These are phyloP conservation scores for Dactylonectria estremocensis DNA, from an alignment of 2,329 filamentous ascomycete genomes.

Conservation along the genomic window DNA sequence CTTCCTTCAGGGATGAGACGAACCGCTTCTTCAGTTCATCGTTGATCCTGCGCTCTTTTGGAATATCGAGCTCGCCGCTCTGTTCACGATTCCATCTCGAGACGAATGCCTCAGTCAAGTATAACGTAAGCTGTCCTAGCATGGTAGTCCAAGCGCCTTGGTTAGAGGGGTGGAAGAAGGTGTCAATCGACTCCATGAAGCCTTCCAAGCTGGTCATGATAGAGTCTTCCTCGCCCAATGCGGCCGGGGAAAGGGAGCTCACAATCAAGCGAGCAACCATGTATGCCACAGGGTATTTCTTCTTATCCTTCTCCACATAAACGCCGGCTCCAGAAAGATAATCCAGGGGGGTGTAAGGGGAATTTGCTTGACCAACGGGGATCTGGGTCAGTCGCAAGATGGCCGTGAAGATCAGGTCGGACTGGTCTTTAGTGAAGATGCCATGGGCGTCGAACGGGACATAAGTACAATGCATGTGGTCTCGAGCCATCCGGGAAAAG, in stretches of 20 bases:
- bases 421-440: slow-evolving; percentile 93
- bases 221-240: slow-evolving; percentile 82
- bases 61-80: slow-evolving; percentile 91
- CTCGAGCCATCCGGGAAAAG: slow-evolving; percentile 87
- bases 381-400: slow-evolving; percentile 93
- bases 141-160: slow-evolving; percentile 93
- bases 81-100: slow-evolving; percentile 98
- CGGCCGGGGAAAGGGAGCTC: slow-evolving; percentile 90
- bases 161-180: slow-evolving; percentile 99
- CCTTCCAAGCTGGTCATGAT: slow-evolving; percentile 90
- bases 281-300: slow-evolving; percentile 93
- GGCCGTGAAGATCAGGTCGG: slow-evolving; percentile 92
- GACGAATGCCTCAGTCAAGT: slow-evolving; percentile 95
- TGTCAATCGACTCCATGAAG: slow-evolving; percentile 94
- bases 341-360: slow-evolving; percentile 90
- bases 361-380: slow-evolving; percentile 94
- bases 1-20: slow-evolving; percentile 89
- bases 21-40: slow-evolving; percentile 89
- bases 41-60: slow-evolving; percentile 83
- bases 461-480: slow-evolving; percentile 82
- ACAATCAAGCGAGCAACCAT: slow-evolving; percentile 94
- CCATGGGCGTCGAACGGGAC: slow-evolving; percentile 89
- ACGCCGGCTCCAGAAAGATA: slow-evolving; percentile 86
- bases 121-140: slow-evolving; percentile 90
- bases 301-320: slow-evolving; percentile 91